Evolutionary conservation across 2,329 filamentous ascomycete species (phyloP).

Genomic region (Aspergillus fischeri): DNA sequence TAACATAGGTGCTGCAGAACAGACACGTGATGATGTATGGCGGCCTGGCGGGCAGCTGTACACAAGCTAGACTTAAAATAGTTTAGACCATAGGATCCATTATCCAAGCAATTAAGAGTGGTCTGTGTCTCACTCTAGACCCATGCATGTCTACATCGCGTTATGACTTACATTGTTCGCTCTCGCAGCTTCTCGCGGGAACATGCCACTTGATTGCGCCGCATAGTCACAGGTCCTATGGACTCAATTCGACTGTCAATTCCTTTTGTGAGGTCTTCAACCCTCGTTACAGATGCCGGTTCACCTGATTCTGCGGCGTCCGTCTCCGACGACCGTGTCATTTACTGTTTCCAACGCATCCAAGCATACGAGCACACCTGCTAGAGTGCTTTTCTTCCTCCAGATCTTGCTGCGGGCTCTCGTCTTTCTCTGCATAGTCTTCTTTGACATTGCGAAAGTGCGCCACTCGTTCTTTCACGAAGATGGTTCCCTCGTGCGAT

Average conservation of each 20-base stretch:
- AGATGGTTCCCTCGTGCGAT: conserved; percentile 24
- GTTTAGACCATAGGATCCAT: not conserved
- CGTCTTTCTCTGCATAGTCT: conserved; percentile 39
- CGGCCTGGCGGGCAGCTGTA: conserved; percentile 6
- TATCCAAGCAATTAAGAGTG: not conserved
- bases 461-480: conserved; percentile 25
- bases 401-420: conserved; percentile 44
- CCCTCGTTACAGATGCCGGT: conserved; percentile 53
- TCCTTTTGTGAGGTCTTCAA: not conserved
- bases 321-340: conserved; percentile 83
- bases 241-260: not conserved
- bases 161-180: not conserved
- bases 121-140: not conserved
- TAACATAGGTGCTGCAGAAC: conserved; percentile 11
- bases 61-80: conserved; percentile 3
- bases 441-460: conserved; percentile 33
- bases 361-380: conserved; percentile 42
- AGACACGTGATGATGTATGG: conserved; percentile 24
- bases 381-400: conserved; percentile 42
- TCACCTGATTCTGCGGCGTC: conserved; percentile 43
- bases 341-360: conserved; percentile 86
- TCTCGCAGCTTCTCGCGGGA: not conserved
- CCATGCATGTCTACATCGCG: not conserved
- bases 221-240: not conserved
- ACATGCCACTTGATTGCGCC: not conserved